Percentiles rank a stretch among this genome's conserved stretches.
phyloP scores from a whole-genome alignment of 306 rosid genomes.

The Casuarina equisetifolia region DNA sequence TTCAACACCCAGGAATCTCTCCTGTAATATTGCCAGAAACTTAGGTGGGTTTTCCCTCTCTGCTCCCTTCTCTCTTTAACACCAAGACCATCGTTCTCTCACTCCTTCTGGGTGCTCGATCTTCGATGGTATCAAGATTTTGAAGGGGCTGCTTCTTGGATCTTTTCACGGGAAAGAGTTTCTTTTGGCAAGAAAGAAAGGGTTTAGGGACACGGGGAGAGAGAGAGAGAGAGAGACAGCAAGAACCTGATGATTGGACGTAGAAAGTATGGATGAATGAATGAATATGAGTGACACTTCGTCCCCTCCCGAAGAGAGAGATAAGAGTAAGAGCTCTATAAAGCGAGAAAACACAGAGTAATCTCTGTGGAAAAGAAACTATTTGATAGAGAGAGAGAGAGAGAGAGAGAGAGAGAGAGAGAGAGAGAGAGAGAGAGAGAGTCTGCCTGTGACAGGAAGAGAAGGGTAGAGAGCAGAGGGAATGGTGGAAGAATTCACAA shows the following conservation, averaged over 20 bases:
- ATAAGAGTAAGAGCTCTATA: background rate
- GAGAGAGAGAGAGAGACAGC: conserved; percentile 1
- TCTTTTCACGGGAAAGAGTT: conserved; percentile 42
- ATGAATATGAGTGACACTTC: conserved; percentile 44
- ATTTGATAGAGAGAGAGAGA: background rate
- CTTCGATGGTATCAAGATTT: background rate
- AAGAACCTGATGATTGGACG: conserved; percentile 69
- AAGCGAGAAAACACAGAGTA: background rate
- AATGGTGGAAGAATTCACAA: conserved; percentile 33
- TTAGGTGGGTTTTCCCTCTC: background rate
- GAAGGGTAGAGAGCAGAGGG: background rate
- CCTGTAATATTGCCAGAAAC: background rate
- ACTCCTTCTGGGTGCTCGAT: background rate
- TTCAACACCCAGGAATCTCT: background rate
- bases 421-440: background rate
- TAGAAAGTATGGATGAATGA: conserved; percentile 64
- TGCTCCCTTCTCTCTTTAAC: background rate
- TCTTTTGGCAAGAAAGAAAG: background rate
- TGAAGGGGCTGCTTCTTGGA: conserved; percentile 2
- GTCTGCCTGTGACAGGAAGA: background rate
- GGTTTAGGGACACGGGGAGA: conserved; percentile 8
- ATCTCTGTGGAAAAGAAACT: background rate
- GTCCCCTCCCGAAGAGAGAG: background rate
- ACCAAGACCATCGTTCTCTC: background rate
- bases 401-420: background rate